phyloP scores from a whole-genome alignment of 2,329 filamentous ascomycete species.

The Bertia moriformis region DNA sequence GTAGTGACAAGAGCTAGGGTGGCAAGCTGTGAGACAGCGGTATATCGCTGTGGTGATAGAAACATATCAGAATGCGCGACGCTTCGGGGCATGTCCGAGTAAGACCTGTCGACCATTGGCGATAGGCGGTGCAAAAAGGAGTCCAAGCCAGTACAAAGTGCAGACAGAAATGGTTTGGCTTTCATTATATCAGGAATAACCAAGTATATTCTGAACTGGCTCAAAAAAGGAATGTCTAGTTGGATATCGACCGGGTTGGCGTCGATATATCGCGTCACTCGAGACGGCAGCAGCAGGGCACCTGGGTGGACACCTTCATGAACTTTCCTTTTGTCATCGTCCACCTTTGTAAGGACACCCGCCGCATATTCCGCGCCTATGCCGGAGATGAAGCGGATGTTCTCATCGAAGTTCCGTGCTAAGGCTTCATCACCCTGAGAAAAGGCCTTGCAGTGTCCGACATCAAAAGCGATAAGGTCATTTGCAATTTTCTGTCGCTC shows the following conservation, averaged over 20 bases:
- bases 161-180: constrained; percentile 40
- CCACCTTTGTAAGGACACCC: background rate
- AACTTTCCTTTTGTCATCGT: background rate
- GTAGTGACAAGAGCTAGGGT: constrained; percentile 55
- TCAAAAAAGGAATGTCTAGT: constrained; percentile 62
- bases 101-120: too few relatives aligned
- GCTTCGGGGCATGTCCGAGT: constrained; percentile 40
- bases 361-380: constrained; percentile 44
- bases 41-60: constrained; percentile 54
- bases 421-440: constrained; percentile 49
- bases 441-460: constrained; percentile 39
- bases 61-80: constrained; percentile 50
- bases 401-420: constrained; percentile 54
- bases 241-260: constrained; percentile 67
- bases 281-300: constrained; percentile 39
- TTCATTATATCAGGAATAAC: constrained; percentile 47
- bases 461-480: constrained; percentile 44
- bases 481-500: constrained; percentile 48
- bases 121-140: constrained; percentile 42
- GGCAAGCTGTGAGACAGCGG: constrained; percentile 50
- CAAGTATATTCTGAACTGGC: constrained; percentile 65
- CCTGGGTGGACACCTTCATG: constrained; percentile 16
- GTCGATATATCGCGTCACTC: constrained; percentile 61
- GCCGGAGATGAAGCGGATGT: constrained; percentile 61
- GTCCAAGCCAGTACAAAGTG: constrained; percentile 38